Conservation (phyloP, 495 filamentous ascomycete species). For the Friedmanniomyces simplex region DNA sequence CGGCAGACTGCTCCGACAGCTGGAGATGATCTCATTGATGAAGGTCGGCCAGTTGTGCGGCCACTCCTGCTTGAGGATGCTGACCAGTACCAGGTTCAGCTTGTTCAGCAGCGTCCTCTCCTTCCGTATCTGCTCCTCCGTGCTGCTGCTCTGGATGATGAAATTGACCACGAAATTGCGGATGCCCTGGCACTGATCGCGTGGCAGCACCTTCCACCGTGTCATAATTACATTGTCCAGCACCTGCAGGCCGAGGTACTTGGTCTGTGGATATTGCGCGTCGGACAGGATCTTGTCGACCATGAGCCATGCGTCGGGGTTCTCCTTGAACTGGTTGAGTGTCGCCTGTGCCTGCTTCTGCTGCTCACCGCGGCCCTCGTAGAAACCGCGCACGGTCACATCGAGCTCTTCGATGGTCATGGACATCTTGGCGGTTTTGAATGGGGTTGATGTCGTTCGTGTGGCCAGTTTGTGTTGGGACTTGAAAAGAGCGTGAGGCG, state of each 20-base stretch:
- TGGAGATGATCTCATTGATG: constrained; percentile 97
- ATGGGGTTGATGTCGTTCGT: background rate
- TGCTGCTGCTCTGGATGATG: constrained; percentile 83
- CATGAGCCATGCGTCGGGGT: constrained; percentile 92
- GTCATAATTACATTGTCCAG: constrained; percentile 98
- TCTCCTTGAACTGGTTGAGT: constrained; percentile 98
- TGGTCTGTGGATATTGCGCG: constrained; percentile 85
- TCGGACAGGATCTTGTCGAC: constrained; percentile 92
- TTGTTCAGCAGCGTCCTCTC: constrained; percentile 91
- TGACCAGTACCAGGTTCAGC: constrained; percentile 92
- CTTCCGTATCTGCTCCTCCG: constrained; percentile 70
- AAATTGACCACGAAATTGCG: constrained; percentile 97
- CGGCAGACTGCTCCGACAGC: constrained; percentile 84
- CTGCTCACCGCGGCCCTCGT: constrained; percentile 89
- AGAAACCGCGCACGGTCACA: constrained; percentile 90
- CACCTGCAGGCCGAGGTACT: constrained; percentile 93
- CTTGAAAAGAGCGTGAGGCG: background rate
- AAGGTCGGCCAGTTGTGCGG: constrained; percentile 99
- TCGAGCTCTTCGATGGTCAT: constrained; percentile 84
- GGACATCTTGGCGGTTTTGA: constrained; percentile 40
- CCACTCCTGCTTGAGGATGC: constrained; percentile 98
- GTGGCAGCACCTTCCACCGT: constrained; percentile 92
- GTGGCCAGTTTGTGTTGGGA: background rate
- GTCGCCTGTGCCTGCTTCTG: constrained; percentile 95
- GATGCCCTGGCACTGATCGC: constrained; percentile 93